Percentiles rank a stretch among this genome's conserved stretches.
phyloP scores from a whole-genome alignment of 1,284 basidiomycete species.

The Xerocomus amazonicus region DNA sequence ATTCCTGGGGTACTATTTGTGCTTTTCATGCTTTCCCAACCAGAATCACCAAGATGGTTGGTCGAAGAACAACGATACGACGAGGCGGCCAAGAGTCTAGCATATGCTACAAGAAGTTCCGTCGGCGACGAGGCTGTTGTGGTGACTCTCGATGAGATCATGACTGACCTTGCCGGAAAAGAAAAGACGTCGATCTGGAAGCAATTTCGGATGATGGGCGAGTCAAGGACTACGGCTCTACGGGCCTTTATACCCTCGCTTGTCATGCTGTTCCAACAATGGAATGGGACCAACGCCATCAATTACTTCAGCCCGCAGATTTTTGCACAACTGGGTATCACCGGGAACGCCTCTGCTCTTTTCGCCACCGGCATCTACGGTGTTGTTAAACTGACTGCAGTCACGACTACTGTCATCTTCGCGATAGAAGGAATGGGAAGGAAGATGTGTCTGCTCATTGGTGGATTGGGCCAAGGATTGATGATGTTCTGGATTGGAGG shows the following conservation, averaged over 20 bases:
- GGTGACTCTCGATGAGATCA: conserved; percentile 49
- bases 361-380: conserved; percentile 64
- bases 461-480: conserved; percentile 42
- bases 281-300: conserved; percentile 59
- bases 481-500: conserved; percentile 53
- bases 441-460: conserved; percentile 45
- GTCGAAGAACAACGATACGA: conserved; percentile 50
- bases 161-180: conserved; percentile 46
- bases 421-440: conserved; percentile 45
- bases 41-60: conserved; percentile 62
- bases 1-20: conserved; percentile 50
- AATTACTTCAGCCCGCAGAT: conserved; percentile 54
- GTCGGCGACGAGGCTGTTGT: conserved; percentile 40
- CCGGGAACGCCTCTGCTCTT: conserved; percentile 46
- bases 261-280: conserved; percentile 57
- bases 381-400: conserved; percentile 51
- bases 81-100: conserved; percentile 48
- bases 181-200: conserved; percentile 34
- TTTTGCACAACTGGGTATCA: conserved; percentile 52
- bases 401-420: conserved; percentile 38
- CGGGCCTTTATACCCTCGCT: conserved; percentile 51
- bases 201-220: conserved; percentile 45
- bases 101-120: conserved; percentile 41
- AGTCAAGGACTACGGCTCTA: conserved; percentile 40
- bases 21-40: conserved; percentile 46